phyloP scores from a whole-genome alignment of 2,329 filamentous ascomycete species.

The Aspergillus amoenus region DNA sequence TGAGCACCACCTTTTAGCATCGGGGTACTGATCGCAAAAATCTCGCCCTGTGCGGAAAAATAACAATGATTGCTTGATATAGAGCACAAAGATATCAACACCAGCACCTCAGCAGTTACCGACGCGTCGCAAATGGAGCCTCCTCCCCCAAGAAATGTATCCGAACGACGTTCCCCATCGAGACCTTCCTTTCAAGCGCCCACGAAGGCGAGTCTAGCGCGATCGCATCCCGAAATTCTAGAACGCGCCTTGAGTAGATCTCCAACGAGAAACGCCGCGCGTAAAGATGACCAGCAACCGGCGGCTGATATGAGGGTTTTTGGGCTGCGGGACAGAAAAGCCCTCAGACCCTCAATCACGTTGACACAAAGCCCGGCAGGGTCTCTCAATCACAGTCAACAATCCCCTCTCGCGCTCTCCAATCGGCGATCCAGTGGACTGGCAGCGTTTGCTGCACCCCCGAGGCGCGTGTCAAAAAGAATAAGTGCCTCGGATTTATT shows the following conservation, averaged over 20 bases:
- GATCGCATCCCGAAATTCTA: constrained; percentile 60
- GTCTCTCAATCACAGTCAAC: constrained; percentile 13
- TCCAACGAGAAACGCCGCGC: constrained; percentile 34
- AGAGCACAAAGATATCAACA: constrained; percentile 55
- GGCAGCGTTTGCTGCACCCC: constrained; percentile 37
- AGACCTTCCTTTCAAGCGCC: constrained; percentile 66
- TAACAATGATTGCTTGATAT: constrained; percentile 19
- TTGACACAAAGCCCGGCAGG: constrained; percentile 27
- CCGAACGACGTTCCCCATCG: constrained; percentile 29
- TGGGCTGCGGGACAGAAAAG: constrained; percentile 38
- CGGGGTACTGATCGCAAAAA: not conserved
- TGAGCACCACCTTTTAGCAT: not conserved
- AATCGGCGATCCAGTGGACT: constrained; percentile 30
- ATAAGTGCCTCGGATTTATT: constrained; percentile 31
- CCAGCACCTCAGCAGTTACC: constrained; percentile 48
- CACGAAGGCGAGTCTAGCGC: constrained; percentile 62
- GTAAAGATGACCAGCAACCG: constrained; percentile 14
- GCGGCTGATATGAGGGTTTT: constrained; percentile 23
- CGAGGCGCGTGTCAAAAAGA: constrained; percentile 34
- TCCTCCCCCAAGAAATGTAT: constrained; percentile 19
- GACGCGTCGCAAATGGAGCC: constrained; percentile 42
- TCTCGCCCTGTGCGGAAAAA: not conserved
- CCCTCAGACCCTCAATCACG: constrained; percentile 35
- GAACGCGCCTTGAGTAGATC: constrained; percentile 45
- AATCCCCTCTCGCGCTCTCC: constrained; percentile 24